Conservation (phyloP, 352 stramenopile species). For the Blastocystis hominis region DNA sequence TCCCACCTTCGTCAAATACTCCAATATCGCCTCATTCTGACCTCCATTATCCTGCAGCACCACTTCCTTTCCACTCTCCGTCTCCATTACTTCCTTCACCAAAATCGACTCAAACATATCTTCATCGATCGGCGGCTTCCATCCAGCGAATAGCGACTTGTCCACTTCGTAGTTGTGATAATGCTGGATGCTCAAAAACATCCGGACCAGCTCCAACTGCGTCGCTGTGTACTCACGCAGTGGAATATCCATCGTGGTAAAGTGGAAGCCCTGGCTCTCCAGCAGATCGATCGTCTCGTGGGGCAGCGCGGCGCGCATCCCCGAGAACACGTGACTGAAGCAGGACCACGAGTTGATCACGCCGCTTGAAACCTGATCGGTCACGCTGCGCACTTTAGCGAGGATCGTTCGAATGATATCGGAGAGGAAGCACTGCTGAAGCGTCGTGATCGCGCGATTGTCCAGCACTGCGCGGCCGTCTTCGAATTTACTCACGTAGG, state of each 20-base stretch:
- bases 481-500: background rate
- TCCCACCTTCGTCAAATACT: background rate
- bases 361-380: background rate
- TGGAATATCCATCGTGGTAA: background rate
- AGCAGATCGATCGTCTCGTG: background rate
- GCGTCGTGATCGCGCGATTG: background rate
- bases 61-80: background rate
- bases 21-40: background rate
- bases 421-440: constrained; percentile 17
- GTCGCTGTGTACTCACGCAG: background rate
- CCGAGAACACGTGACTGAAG: background rate
- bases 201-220: background rate
- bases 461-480: background rate
- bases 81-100: background rate
- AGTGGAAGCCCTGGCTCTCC: background rate
- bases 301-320: background rate
- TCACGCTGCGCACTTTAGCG: background rate
- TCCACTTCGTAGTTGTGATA: background rate
- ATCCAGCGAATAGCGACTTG: background rate
- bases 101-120: background rate
- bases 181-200: background rate
- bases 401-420: background rate
- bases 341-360: background rate
- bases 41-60: background rate
- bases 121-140: background rate